Conservation (phyloP, 306 rosid species). For the Inga leiocalycina region DNA sequence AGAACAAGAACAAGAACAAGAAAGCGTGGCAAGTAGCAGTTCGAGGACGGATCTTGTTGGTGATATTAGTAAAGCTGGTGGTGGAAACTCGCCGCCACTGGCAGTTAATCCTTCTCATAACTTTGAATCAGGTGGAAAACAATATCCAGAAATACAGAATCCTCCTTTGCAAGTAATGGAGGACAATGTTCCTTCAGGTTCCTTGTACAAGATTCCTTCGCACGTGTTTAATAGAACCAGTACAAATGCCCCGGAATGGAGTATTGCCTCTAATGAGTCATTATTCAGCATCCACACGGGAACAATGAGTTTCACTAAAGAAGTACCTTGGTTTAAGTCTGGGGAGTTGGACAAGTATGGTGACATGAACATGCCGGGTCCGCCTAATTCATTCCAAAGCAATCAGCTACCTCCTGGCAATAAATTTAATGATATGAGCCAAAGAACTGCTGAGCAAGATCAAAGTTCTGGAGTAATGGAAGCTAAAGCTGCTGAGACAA, state of each 20-base stretch:
- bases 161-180: constrained; percentile 76
- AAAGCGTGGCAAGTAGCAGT: neutral
- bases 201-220: constrained; percentile 55
- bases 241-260: constrained; percentile 68
- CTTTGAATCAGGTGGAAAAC: neutral
- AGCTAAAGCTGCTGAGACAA: constrained; percentile 66
- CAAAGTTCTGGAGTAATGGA: constrained; percentile 41
- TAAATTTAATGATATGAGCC: constrained; percentile 34
- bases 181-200: constrained; percentile 26
- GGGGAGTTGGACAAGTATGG: constrained; percentile 29
- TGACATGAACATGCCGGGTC: neutral
- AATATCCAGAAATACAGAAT: constrained; percentile 38
- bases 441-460: constrained; percentile 11
- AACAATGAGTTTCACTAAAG: constrained; percentile 72
- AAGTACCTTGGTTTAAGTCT: constrained; percentile 36
- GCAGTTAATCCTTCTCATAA: neutral
- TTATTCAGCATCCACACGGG: constrained; percentile 88
- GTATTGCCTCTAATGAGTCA: constrained; percentile 73
- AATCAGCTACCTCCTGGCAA: constrained; percentile 2
- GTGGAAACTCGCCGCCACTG: neutral
- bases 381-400: neutral
- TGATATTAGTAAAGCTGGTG: neutral
- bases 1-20: constrained; percentile 29
- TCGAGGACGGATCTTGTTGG: neutral
- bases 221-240: constrained; percentile 54